phyloP scores from a whole-genome alignment of 2,329 filamentous ascomycete species.

The Aureobasidium uvarum region DNA sequence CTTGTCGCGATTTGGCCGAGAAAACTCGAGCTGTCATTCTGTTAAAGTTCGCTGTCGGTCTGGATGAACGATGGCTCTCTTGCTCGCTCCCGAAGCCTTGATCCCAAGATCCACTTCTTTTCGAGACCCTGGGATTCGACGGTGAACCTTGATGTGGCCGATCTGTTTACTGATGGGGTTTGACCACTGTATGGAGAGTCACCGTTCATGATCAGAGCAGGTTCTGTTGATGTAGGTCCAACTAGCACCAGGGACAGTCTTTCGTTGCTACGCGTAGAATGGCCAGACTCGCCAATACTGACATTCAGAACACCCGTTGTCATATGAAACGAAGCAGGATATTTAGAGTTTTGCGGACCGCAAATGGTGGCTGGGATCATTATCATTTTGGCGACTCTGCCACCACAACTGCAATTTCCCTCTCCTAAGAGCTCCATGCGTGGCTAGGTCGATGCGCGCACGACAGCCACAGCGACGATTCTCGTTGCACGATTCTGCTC shows the following conservation, averaged over 20 bases:
- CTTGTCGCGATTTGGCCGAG: background rate
- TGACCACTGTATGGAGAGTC: background rate
- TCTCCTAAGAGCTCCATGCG: background rate
- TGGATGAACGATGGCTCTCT: background rate
- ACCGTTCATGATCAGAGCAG: background rate
- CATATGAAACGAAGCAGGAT: conserved; percentile 16
- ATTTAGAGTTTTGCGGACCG: conserved; percentile 12
- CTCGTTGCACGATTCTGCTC: background rate
- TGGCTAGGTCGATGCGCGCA: background rate
- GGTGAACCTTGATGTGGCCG: conserved; percentile 2
- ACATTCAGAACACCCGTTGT: background rate
- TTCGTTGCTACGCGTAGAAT: background rate
- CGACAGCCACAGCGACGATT: background rate
- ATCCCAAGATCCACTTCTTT: conserved; percentile 8
- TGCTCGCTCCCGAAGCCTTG: background rate
- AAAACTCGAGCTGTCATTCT: conserved; percentile 1
- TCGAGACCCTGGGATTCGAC: background rate
- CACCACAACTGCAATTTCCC: conserved; percentile 6
- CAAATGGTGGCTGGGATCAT: conserved; percentile 12
- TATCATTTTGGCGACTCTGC: background rate
- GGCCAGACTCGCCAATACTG: background rate
- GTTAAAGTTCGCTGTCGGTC: conserved; percentile 7
- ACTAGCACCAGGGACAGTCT: background rate
- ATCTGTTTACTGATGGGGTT: conserved; percentile 1
- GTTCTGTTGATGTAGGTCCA: background rate